Evolutionary conservation across 2,329 filamentous ascomycete genomes (phyloP), one percentile per base, ranked within the genome.

Genomic region (Daldinia sp.): DNA sequence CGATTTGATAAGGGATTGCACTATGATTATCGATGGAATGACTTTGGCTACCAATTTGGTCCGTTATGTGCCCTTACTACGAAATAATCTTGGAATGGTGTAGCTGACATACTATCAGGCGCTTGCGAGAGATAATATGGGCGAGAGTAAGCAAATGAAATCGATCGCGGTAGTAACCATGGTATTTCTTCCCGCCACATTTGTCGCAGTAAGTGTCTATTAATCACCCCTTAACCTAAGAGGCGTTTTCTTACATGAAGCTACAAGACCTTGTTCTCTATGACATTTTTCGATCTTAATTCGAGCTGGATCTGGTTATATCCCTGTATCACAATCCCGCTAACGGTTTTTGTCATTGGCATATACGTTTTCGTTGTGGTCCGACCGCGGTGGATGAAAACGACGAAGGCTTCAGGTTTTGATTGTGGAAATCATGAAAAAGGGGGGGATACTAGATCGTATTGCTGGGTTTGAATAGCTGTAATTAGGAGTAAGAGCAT

Each of bases 11-110:
- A 63, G 74, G 30, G 75, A 78, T 10, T 79, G 77, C 59, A 73
- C 71, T 1, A 78, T 75, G 72, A 71, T 75, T 9, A 63, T 79
- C 3, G 77, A 79, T 9, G 77, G 76, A 6, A 76, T 79, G 72
- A 71, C 74, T 7, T 75, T 79, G 72, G 74, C 77, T 1, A 79
- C 74, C 1, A 77, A 79, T 63, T 74, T 74, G 73, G 78, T 79
- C 72, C 63, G 73, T 57, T 13, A 18, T 20, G 18, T 15, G 13
- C 30, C 50, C 50, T 18, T 51, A 5, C 6, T 18, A 12, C 2
- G 0, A 33, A 7, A 28, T 4, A 12, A 30, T 12, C 0, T 12
- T 13, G 6, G 9, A 18, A 33, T 20, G 7, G 6, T 53, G 30
- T 1, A 37, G 50, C 50, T 53, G 18, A 53, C n/a, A 37, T 37